Percentiles rank a stretch among this genome's conserved stretches.
Conservation (phyloP, 164 flowering plant species). For the Nymphaea colorata region DNA sequence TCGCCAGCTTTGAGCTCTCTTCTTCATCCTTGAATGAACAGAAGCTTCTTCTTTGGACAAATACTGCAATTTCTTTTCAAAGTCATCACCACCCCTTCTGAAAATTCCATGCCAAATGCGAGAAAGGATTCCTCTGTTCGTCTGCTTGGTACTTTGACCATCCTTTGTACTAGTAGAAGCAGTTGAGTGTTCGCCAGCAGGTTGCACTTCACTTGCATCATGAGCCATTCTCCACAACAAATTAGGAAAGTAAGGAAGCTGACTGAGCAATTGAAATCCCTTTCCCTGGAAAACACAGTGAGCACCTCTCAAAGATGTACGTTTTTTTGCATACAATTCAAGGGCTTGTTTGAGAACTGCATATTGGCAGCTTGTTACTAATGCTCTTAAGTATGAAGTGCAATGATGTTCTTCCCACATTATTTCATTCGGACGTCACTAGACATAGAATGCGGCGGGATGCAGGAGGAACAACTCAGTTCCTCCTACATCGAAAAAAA, state of each 20-base stretch:
- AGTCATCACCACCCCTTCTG: slow-evolving; percentile 48
- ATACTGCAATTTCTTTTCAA: slow-evolving; percentile 67
- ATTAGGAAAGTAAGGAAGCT: neutral
- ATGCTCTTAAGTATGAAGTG: no score
- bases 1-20: slow-evolving; percentile 49
- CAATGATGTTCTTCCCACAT: no score
- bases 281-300: neutral
- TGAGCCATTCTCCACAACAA: slow-evolving; percentile 9
- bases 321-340: no score
- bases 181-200: slow-evolving; percentile 2
- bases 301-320: no score
- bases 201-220: slow-evolving; percentile 4
- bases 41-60: slow-evolving; percentile 78
- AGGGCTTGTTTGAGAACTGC: no score
- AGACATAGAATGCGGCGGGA: no score
- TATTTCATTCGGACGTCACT: no score
- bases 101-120: slow-evolving; percentile 63
- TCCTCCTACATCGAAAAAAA: no score
- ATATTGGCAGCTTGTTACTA: no score
- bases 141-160: neutral
- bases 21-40: slow-evolving; percentile 47
- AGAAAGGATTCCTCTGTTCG: slow-evolving; percentile 40
- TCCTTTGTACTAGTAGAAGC: slow-evolving; percentile 4
- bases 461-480: no score
- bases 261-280: neutral